Percentiles rank a stretch among this genome's conserved stretches.
Conservation (phyloP, 1,139 yeast genomes). For the Scheffersomyces cryptocercus region DNA sequence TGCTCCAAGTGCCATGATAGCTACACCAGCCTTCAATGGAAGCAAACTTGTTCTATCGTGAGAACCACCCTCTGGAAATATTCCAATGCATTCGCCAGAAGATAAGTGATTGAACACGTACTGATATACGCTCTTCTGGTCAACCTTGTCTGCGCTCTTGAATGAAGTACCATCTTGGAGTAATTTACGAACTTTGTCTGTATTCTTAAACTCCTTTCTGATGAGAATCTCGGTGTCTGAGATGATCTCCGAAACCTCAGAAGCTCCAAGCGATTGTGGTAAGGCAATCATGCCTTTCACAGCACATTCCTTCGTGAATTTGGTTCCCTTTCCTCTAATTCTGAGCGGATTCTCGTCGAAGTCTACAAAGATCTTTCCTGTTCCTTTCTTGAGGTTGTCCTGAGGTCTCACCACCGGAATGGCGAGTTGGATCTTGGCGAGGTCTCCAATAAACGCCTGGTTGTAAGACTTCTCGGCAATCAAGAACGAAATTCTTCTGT, state of each 20-base stretch:
- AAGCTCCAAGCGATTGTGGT: constrained; percentile 77
- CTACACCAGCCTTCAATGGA: constrained; percentile 50
- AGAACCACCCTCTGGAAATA: constrained; percentile 82
- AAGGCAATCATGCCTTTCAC: constrained; percentile 72
- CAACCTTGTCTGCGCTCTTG: constrained; percentile 79
- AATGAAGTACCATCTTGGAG: constrained; percentile 57
- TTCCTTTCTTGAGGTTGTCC: constrained; percentile 66
- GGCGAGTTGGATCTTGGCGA: constrained; percentile 74
- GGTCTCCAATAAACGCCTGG: constrained; percentile 66
- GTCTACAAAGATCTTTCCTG: constrained; percentile 59
- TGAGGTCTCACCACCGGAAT: constrained; percentile 94
- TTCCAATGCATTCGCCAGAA: constrained; percentile 83
- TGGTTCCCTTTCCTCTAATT: constrained; percentile 67
- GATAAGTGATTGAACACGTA: constrained; percentile 81
- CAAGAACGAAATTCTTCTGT: constrained; percentile 77
- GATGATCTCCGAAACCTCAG: constrained; percentile 65
- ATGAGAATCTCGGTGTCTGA: constrained; percentile 76
- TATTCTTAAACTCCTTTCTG: constrained; percentile 67
- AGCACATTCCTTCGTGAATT: constrained; percentile 65
- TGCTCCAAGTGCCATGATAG: constrained; percentile 51
- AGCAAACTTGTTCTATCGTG: constrained; percentile 42
- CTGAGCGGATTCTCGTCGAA: constrained; percentile 46
- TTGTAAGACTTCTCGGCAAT: constrained; percentile 83
- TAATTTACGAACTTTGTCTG: constrained; percentile 42
- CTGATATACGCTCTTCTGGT: constrained; percentile 80